These are phyloP conservation scores for Plenodomus biglobosus DNA, from an alignment of 2,329 filamentous ascomycete genomes.

Conservation along the genomic window DNA sequence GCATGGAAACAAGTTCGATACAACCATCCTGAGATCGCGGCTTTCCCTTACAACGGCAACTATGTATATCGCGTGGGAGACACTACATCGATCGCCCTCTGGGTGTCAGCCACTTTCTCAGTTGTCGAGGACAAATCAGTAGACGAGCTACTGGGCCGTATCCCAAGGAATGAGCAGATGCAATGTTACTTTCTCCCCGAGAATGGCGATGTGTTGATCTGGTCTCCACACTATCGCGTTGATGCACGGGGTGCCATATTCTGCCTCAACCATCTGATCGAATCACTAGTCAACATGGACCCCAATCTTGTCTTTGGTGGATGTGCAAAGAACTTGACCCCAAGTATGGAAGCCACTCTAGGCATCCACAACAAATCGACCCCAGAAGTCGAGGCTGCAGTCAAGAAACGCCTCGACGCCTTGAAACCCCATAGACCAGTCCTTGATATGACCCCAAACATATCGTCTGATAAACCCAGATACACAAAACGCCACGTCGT, in stretches of 20 bases:
- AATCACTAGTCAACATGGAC: slow-evolving; percentile 19
- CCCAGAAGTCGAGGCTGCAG: slow-evolving; percentile 18
- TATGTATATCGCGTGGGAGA: slow-evolving; percentile 29
- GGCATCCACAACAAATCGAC: slow-evolving; percentile 16
- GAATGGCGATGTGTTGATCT: slow-evolving; percentile 25
- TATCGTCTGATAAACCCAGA: slow-evolving; percentile 10
- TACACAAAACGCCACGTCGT: slow-evolving; percentile 8
- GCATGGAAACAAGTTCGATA: slow-evolving; percentile 34
- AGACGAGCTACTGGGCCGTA: slow-evolving; percentile 23
- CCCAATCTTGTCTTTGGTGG: slow-evolving; percentile 21
- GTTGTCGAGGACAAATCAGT: slow-evolving; percentile 18
- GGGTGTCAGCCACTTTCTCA: slow-evolving; percentile 28
- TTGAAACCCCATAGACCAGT: slow-evolving; percentile 21
- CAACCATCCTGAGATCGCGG: slow-evolving; percentile 29
- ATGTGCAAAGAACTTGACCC: slow-evolving; percentile 27
- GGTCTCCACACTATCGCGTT: slow-evolving; percentile 29
- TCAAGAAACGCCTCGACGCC: slow-evolving; percentile 17
- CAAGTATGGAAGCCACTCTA: slow-evolving; percentile 25
- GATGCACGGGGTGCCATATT: slow-evolving; percentile 30
- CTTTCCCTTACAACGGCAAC: slow-evolving; percentile 26
- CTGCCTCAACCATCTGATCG: slow-evolving; percentile 25
- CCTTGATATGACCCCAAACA: slow-evolving; percentile 19
- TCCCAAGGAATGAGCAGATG: slow-evolving; percentile 32
- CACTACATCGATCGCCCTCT: slow-evolving; percentile 20
- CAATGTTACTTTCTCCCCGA: slow-evolving; percentile 26